phyloP scores from a whole-genome alignment of 2,329 filamentous ascomycete genomes.

The Talaromyces sp. region DNA sequence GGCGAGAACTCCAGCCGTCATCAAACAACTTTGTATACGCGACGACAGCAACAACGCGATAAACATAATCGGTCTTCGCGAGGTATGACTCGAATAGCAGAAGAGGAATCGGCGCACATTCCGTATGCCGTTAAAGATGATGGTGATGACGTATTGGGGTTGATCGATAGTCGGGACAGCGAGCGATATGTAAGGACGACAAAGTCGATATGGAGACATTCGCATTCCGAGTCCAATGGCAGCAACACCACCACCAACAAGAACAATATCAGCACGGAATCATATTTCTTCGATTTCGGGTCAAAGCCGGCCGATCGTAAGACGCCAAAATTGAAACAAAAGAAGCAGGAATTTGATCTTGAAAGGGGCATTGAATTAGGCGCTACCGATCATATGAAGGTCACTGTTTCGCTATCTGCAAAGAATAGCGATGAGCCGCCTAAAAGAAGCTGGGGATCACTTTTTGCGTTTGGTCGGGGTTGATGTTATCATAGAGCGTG shows the following conservation, averaged over 20 bases:
- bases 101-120: not conserved
- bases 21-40: not conserved
- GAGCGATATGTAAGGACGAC: not conserved
- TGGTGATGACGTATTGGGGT: not conserved
- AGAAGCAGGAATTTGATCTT: slow-evolving; percentile 2
- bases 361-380: slow-evolving; percentile 11
- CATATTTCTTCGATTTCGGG: slow-evolving; percentile 1
- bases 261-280: not conserved
- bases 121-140: not conserved
- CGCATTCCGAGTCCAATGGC: not conserved
- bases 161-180: not conserved
- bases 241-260: not conserved
- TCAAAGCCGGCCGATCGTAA: not conserved
- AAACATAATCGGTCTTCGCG: not conserved
- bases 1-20: slow-evolving; percentile 9
- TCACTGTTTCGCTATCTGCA: slow-evolving; percentile 7
- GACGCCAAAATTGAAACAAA: not conserved
- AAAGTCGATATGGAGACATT: not conserved
- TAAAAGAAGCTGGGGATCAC: slow-evolving; percentile 7
- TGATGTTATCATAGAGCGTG: not conserved
- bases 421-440: not conserved
- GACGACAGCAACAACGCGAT: not conserved
- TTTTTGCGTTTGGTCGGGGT: slow-evolving; percentile 13
- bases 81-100: slow-evolving; percentile 1
- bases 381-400: slow-evolving; percentile 8